These are phyloP conservation scores for Sambucus nigra DNA, from an alignment of 129 eudicot species.

Conservation along the genomic window DNA sequence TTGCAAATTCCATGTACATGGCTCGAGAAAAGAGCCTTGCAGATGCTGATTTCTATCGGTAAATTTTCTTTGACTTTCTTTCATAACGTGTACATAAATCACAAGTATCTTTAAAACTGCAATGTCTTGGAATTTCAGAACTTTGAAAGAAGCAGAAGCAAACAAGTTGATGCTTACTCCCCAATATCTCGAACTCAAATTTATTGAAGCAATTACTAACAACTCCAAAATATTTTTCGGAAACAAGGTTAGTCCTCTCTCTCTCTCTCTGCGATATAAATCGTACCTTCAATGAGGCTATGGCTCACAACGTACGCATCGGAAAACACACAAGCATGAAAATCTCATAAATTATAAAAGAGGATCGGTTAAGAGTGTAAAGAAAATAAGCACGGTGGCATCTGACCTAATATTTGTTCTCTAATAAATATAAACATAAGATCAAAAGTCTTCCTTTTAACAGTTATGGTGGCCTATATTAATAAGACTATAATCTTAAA, in stretches of 20 bases:
- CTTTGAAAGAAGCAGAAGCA: conserved; percentile 88
- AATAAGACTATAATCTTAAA: too few species aligned
- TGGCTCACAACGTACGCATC: too few species aligned
- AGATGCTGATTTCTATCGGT: conserved; percentile 82
- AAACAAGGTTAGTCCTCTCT: conserved; percentile 42
- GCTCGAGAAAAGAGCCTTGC: conserved; percentile 93
- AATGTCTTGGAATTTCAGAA: conserved; percentile 32
- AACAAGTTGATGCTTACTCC: conserved; percentile 83
- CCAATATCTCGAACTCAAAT: conserved; percentile 63
- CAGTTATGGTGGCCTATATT: too few species aligned
- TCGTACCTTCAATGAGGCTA: too few species aligned
- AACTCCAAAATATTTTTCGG: conserved; percentile 82
- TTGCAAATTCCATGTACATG: conserved; percentile 67
- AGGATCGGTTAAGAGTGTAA: too few species aligned
- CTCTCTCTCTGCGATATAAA: conserved; percentile 1
- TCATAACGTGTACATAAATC: not conserved
- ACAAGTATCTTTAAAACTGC: not conserved
- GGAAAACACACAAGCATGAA: too few species aligned
- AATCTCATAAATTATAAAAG: too few species aligned
- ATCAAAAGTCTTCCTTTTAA: too few species aligned
- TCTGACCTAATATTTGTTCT: too few species aligned
- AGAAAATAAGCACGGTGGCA: too few species aligned
- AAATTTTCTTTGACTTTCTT: conserved; percentile 7
- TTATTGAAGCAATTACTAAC: conserved; percentile 72
- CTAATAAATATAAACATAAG: too few species aligned